Conservation (phyloP, 2,329 filamentous ascomycete genomes). For the Ascochyta fabae region DNA sequence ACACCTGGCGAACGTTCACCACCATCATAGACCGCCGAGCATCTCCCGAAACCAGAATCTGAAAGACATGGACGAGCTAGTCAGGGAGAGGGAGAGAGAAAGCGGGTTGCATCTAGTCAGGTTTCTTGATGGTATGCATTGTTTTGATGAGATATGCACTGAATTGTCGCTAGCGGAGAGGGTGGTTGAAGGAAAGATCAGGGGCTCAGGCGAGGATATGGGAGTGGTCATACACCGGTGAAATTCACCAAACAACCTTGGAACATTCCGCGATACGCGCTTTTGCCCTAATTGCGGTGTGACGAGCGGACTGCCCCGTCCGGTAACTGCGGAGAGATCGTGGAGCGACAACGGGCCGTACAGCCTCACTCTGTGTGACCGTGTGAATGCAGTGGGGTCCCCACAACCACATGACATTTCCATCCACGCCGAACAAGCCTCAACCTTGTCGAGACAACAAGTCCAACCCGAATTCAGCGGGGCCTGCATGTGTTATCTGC, state of each 20-base stretch:
- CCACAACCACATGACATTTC: constrained; percentile 7
- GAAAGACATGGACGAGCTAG: constrained; percentile 20
- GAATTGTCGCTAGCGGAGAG: constrained; percentile 74
- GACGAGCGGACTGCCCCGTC: not conserved
- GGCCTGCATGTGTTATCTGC: constrained; percentile 12
- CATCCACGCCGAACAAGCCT: not conserved
- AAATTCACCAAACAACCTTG: not conserved
- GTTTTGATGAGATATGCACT: constrained; percentile 82
- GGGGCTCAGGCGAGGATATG: constrained; percentile 48
- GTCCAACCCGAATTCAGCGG: constrained; percentile 2
- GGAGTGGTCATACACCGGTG: constrained; percentile 38
- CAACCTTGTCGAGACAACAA: not conserved
- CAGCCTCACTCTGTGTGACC: constrained; percentile 5
- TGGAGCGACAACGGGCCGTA: constrained; percentile 1
- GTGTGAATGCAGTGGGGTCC: constrained; percentile 7
- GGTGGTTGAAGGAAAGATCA: constrained; percentile 73
- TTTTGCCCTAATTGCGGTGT: not conserved
- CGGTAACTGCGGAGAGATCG: not conserved
- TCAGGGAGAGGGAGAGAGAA: constrained; percentile 25
- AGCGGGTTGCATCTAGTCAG: constrained; percentile 60
- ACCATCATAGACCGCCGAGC: constrained; percentile 14
- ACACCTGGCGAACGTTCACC: constrained; percentile 7
- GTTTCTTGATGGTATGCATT: constrained; percentile 77
- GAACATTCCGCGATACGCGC: not conserved
- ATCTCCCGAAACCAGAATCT: constrained; percentile 16